Evolutionary conservation across 108 stramenopile species (phyloP).

Genomic region (Nitzschia inconspicua): DNA sequence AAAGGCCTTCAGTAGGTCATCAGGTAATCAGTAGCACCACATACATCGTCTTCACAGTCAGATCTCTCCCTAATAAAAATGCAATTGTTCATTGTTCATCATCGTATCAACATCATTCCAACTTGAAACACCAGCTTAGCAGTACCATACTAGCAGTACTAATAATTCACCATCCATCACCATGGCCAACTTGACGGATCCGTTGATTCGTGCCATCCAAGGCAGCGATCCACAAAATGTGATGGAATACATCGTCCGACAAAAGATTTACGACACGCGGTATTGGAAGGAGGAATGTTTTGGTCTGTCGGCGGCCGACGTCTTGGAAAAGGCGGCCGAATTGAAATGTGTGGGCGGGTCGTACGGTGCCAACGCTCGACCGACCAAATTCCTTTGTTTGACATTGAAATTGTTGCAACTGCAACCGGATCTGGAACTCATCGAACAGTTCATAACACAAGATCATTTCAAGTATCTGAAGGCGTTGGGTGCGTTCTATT

Average conservation of each 20-base stretch:
- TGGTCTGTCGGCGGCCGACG: slow-evolving; percentile 87
- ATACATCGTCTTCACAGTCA: too few relatives aligned
- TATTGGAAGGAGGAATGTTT: slow-evolving; percentile 92
- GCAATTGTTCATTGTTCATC: too few relatives aligned
- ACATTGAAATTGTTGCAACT: slow-evolving; percentile 95
- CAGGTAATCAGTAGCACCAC: too few relatives aligned
- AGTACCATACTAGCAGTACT: too few relatives aligned
- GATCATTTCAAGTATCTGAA: slow-evolving; percentile 97
- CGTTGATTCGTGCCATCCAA: slow-evolving; percentile 85
- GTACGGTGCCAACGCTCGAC: slow-evolving; percentile 86
- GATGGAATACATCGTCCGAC: slow-evolving; percentile 97
- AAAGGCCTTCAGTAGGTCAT: too few relatives aligned
- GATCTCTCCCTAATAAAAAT: too few relatives aligned
- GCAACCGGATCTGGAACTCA: slow-evolving; percentile 91
- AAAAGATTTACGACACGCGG: slow-evolving; percentile 90
- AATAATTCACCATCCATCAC: slow-evolving; percentile 4
- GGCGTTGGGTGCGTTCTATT: slow-evolving; percentile 91
- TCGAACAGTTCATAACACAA: slow-evolving; percentile 81
- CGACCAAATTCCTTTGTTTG: slow-evolving; percentile 93
- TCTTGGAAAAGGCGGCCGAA: slow-evolving; percentile 88
- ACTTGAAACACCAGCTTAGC: too few relatives aligned
- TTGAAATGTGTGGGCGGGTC: slow-evolving; percentile 82
- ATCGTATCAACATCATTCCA: too few relatives aligned
- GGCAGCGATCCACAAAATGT: slow-evolving; percentile 99
- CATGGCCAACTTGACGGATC: slow-evolving; percentile 93